Evolutionary conservation across 2,329 filamentous ascomycete species (phyloP), one percentile per base, ranked within the genome.

Genomic region (Claviceps paspali): DNA sequence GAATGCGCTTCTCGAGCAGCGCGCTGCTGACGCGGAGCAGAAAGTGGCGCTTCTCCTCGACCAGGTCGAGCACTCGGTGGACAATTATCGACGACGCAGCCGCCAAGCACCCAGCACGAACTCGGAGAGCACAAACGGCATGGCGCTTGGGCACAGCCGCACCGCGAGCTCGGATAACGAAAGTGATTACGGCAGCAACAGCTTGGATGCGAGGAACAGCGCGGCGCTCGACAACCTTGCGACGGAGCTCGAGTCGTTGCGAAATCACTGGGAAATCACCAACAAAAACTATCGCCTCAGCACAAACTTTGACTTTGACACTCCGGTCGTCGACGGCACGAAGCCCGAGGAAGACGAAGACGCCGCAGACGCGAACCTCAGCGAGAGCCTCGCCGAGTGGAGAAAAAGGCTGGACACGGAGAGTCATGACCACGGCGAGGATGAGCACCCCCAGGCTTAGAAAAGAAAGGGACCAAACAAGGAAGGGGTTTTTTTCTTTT

Each of bases 281-380:
- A 95, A 88, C 62, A 91, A 92, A 59, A 92, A 84, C 51, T 95
- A 96, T 57, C 80, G 91, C 18, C 64, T 95, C 31, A 93, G 84
- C 58, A 87, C 80, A 51, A 77, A 82, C 36, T 92, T 93, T 49
- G 87, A 95, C 53, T 87, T 92, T 49, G 87, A 94, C n/a, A n/a
- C n/a, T n/a, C n/a, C n/a, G n/a, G n/a, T n/a, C n/a, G n/a, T n/a
- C n/a, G n/a, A n/a, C n/a, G n/a, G n/a, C n/a, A n/a, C n/a, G n/a
- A n/a, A n/a, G n/a, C n/a, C n/a, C n/a, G n/a, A n/a, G 12, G 17
- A 31, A 7, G 64, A 67, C 28, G 64, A 69, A 6, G 60, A 42
- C 22, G 29, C 61, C 5, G 32, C 47, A 8, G 49, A 47, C 32
- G 49, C 64, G 11, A 73, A 66, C 18, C 62, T 85, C 47, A 84